Conservation (phyloP, 768 basidiomycete species). For the Sutorius australiensis region DNA sequence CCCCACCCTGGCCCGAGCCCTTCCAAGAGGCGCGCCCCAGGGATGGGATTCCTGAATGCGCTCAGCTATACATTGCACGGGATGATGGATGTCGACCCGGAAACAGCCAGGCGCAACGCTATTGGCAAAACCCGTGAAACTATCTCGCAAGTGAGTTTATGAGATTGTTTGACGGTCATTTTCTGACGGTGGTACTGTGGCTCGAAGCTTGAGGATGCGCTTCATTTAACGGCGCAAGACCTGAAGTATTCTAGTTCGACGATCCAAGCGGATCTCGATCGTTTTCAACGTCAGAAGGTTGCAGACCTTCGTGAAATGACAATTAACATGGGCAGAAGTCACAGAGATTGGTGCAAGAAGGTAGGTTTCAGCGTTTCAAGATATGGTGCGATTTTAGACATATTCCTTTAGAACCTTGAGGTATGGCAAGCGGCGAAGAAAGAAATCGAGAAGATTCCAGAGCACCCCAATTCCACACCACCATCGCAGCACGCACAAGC, state of each 20-base stretch:
- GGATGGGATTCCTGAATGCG: conserved; percentile 86
- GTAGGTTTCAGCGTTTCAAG: conserved; percentile 36
- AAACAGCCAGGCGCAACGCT: conserved; percentile 86
- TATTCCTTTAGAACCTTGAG: conserved; percentile 73
- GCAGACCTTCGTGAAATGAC: conserved; percentile 94
- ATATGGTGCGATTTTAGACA: conserved; percentile 12
- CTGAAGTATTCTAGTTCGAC: conserved; percentile 95
- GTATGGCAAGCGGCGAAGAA: conserved; percentile 96
- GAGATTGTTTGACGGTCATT: conserved; percentile 4
- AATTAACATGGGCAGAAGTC: conserved; percentile 83
- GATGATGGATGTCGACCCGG: conserved; percentile 99
- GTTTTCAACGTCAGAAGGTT: conserved; percentile 98
- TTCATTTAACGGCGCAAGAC: conserved; percentile 89
- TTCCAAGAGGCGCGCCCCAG: conserved; percentile 57
- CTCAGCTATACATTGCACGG: conserved; percentile 93
- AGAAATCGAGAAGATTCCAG: conserved; percentile 86
- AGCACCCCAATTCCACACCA: conserved; percentile 77
- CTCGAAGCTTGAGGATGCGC: conserved; percentile 85
- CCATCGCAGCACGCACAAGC: conserved; percentile 33
- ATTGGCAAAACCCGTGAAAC: conserved; percentile 93
- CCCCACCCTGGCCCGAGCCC: conserved; percentile 81
- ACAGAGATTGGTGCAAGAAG: conserved; percentile 97
- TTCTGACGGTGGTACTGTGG: conserved; percentile 16
- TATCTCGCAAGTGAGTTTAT: conserved; percentile 77
- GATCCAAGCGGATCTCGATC: conserved; percentile 95